Conservation (phyloP, 2,329 filamentous ascomycete species). For the Talaromyces marneffei region DNA sequence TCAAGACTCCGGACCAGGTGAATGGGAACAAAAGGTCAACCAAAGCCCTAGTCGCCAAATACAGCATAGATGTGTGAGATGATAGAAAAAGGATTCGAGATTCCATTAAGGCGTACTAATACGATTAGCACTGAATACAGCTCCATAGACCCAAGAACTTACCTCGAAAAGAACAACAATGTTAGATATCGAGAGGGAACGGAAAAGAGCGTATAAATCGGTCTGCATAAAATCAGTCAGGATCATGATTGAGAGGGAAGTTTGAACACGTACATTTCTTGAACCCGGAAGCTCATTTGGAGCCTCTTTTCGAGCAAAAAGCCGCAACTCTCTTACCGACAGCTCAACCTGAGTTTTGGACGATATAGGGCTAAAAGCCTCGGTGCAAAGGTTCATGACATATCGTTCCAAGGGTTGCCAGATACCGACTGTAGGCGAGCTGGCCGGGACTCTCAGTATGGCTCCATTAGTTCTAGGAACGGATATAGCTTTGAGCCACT, state of each 20-base stretch:
- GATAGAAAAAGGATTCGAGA: conserved; percentile 94
- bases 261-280: conserved; percentile 52
- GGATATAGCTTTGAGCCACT: conserved; percentile 90
- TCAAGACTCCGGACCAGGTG: conserved; percentile 90
- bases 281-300: conserved; percentile 88
- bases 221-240: conserved; percentile 41
- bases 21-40: conserved; percentile 81
- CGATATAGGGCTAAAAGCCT: conserved; percentile 83
- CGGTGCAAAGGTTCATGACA: conserved; percentile 92
- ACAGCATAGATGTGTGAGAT: conserved; percentile 92
- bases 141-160: conserved; percentile 6
- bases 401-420: conserved; percentile 97
- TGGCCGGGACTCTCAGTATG: conserved; percentile 74
- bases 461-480: conserved; percentile 91
- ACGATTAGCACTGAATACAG: background rate
- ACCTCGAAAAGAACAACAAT: conserved; percentile 82
- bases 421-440: conserved; percentile 81
- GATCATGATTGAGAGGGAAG: too few relatives aligned
- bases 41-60: conserved; percentile 84
- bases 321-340: conserved; percentile 76
- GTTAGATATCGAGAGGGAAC: conserved; percentile 83
- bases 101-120: conserved; percentile 73
- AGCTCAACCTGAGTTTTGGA: conserved; percentile 96
- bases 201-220: conserved; percentile 88
- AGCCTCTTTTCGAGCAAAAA: conserved; percentile 91